Evolutionary conservation across 1,284 basidiomycete species (phyloP).

Genomic region (Amylostereum areolatum): DNA sequence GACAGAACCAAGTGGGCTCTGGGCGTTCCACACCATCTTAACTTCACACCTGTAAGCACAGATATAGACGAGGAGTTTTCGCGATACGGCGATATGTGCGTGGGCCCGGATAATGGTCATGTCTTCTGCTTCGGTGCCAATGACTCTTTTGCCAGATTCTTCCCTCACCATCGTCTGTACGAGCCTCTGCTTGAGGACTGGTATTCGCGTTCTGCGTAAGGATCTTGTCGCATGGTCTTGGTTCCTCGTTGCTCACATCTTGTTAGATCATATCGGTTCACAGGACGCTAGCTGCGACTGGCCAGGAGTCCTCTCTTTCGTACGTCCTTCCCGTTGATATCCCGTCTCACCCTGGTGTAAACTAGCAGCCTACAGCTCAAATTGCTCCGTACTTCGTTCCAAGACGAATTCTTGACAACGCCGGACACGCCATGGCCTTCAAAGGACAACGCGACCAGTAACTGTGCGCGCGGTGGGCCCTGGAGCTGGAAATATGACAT

Average conservation of each 20-base stretch:
- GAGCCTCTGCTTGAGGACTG: conserved; percentile 19
- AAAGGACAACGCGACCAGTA: conserved; percentile 6
- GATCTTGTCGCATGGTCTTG: background rate
- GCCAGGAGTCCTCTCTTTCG: conserved; percentile 20
- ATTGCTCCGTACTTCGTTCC: conserved; percentile 20
- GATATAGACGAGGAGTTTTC: conserved; percentile 16
- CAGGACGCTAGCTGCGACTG: conserved; percentile 26
- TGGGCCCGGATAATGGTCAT: background rate
- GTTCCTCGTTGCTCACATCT: background rate
- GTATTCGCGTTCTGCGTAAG: conserved; percentile 25
- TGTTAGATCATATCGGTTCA: conserved; percentile 23
- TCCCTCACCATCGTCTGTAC: conserved; percentile 17
- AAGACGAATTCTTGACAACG: conserved; percentile 19
- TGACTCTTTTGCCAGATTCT: background rate
- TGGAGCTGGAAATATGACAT: conserved; percentile 23
- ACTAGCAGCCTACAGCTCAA: conserved; percentile 24
- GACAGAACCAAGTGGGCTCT: conserved; percentile 15
- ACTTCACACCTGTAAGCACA: conserved; percentile 12
- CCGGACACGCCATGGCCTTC: conserved; percentile 24
- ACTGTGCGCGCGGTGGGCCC: conserved; percentile 23
- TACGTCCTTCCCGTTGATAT: conserved; percentile 8
- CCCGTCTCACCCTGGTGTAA: too few relatives aligned
- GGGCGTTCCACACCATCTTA: conserved; percentile 16
- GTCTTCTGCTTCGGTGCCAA: background rate
- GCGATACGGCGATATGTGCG: conserved; percentile 22